Evolutionary conservation across 352 stramenopile genomes (phyloP).

Genomic region (Globisporangium heterothallicum): DNA sequence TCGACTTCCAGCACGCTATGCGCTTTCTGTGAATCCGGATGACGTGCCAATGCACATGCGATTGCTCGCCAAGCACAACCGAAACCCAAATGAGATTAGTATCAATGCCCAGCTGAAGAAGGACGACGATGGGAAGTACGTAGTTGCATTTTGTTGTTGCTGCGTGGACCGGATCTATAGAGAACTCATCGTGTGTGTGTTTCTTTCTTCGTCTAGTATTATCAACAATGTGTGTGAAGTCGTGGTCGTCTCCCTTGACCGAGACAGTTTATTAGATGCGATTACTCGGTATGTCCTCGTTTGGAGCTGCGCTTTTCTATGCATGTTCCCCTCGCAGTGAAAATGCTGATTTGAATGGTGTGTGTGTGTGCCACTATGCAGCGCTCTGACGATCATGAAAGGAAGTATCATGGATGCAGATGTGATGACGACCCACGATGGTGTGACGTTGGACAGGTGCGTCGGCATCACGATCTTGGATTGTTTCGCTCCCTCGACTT

Average conservation of each 20-base stretch:
- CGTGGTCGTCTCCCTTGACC: constrained; percentile 71
- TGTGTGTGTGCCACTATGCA: constrained; percentile 5
- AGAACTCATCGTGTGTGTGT: constrained; percentile 1
- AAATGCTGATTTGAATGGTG: too few species aligned
- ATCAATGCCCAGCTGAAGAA: constrained; percentile 83
- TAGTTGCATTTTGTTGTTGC: too few species aligned
- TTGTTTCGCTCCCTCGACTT: neutral
- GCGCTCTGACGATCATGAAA: constrained; percentile 75
- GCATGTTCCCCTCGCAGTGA: too few species aligned
- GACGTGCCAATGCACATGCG: constrained; percentile 87
- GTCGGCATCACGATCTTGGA: neutral
- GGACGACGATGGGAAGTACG: constrained; percentile 82
- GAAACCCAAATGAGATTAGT: constrained; percentile 72
- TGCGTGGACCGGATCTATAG: neutral
- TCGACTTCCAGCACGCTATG: constrained; percentile 75
- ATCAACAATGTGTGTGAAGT: constrained; percentile 78
- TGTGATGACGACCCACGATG: constrained; percentile 81
- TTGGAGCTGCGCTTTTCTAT: too few species aligned
- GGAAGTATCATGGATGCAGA: constrained; percentile 83
- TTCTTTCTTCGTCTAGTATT: constrained; percentile 44
- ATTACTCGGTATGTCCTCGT: constrained; percentile 55
- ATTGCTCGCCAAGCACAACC: constrained; percentile 74
- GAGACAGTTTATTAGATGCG: constrained; percentile 74
- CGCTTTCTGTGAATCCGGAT: constrained; percentile 79
- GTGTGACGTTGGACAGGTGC: constrained; percentile 62